Evolutionary conservation across 176 grass and related monocot genomes (phyloP).

Genomic region (Lolium multiflorum): DNA sequence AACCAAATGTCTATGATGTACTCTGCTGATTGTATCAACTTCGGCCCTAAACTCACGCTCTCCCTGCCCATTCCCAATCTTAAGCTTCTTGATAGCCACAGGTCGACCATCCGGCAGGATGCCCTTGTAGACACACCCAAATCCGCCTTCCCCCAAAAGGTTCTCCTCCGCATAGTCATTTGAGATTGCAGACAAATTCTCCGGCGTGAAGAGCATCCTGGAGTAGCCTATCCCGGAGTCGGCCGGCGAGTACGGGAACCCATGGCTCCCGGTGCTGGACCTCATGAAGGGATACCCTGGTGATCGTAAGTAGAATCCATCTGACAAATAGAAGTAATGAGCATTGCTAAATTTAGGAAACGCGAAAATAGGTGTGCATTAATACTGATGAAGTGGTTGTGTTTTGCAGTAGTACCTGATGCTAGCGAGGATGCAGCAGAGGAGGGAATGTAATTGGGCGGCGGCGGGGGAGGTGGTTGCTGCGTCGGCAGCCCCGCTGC

Average conservation of each 20-base stretch:
- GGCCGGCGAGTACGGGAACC: constrained; percentile 58
- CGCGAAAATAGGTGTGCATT: neutral
- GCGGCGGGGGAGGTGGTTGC: constrained; percentile 53
- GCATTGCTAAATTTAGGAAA: constrained; percentile 38
- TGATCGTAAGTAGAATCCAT: constrained; percentile 58
- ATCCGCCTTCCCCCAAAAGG: constrained; percentile 84
- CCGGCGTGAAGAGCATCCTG: constrained; percentile 73
- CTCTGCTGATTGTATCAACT: constrained; percentile 85
- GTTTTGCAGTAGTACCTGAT: constrained; percentile 50
- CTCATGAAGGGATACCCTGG: constrained; percentile 69
- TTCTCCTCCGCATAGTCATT: constrained; percentile 66
- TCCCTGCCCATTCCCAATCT: constrained; percentile 68
- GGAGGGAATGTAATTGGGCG: constrained; percentile 53
- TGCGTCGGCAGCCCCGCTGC: constrained; percentile 30
- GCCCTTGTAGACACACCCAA: constrained; percentile 75
- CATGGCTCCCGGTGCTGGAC: constrained; percentile 63
- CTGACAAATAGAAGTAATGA: constrained; percentile 46
- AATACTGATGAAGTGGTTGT: neutral
- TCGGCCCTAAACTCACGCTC: constrained; percentile 82
- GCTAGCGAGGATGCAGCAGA: constrained; percentile 56
- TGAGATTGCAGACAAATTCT: constrained; percentile 72
- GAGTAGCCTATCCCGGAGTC: constrained; percentile 69
- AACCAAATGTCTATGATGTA: constrained; percentile 86
- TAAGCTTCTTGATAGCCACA: constrained; percentile 86
- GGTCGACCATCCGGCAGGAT: constrained; percentile 65